Percentiles rank a stretch among this genome's conserved stretches.
Evolutionary conservation across 2,329 filamentous ascomycete genomes (phyloP).

Genomic region (Aspergillus terreus): DNA sequence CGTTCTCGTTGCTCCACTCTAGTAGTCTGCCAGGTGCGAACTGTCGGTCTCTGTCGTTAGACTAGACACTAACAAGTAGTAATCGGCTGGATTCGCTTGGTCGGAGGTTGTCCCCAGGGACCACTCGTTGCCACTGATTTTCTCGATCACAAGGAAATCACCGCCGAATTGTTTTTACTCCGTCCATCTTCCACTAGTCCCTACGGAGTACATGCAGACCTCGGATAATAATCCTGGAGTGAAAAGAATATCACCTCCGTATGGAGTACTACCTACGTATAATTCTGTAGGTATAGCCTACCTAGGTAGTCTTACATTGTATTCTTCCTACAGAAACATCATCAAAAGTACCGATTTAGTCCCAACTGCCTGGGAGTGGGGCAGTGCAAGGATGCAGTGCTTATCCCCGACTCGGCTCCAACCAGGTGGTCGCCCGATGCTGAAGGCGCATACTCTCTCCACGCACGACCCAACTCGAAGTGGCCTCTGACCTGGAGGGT

Average conservation of each 20-base stretch:
- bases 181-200: not conserved
- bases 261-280: not conserved
- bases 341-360: not conserved
- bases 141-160: too few species aligned
- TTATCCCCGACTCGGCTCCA: constrained; percentile 22
- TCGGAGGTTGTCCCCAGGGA: not conserved
- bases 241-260: too few species aligned
- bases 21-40: too few species aligned
- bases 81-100: too few species aligned
- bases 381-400: constrained; percentile 25
- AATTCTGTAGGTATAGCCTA: too few species aligned
- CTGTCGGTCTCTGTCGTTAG: too few species aligned
- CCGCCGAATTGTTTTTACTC: too few species aligned
- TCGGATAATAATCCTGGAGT: constrained; percentile 1
- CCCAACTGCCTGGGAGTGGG: constrained; percentile 22
- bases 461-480: not conserved
- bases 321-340: too few species aligned
- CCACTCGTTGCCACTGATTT: too few species aligned
- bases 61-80: too few species aligned
- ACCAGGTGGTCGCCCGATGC: constrained; percentile 10
- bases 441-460: not conserved
- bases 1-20: too few species aligned
- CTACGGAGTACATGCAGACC: not conserved
- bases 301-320: too few species aligned
- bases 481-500: not conserved